A percentile compares a stretch with the other conserved stretches of the same genome.
Evolutionary conservation across 441 rosid genomes (phyloP).

Genomic region (Populus hybrid): DNA sequence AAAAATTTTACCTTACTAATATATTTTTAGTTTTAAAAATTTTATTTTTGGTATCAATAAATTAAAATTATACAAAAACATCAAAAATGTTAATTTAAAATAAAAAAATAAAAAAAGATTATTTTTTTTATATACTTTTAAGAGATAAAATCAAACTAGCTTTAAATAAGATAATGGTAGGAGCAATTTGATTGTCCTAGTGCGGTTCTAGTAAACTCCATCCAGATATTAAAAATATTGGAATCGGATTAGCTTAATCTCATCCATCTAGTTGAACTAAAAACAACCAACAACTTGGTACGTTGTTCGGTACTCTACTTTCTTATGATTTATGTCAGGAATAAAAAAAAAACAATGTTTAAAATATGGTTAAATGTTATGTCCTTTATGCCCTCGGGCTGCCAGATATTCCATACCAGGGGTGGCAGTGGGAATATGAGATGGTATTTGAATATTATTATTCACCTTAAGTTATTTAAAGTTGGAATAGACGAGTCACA

Average conservation of each 20-base stretch:
- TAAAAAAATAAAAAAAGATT: no score
- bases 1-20: no score
- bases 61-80: no score
- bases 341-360: no score
- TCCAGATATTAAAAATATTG: background rate
- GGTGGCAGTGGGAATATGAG: background rate
- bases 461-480: background rate
- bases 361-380: background rate
- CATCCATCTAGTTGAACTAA: background rate
- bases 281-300: background rate
- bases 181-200: background rate
- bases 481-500: background rate
- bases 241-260: background rate
- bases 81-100: no score
- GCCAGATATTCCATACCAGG: background rate
- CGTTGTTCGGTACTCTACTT: background rate
- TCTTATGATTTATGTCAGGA: background rate
- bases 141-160: no score
- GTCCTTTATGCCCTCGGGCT: background rate
- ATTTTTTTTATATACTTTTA: no score
- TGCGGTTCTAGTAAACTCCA: background rate
- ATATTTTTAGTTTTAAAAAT: no score
- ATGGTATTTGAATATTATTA: background rate
- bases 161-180: no score
- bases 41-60: no score